Conservation (phyloP, 1,284 basidiomycete genomes). For the Puccinia hordei region DNA sequence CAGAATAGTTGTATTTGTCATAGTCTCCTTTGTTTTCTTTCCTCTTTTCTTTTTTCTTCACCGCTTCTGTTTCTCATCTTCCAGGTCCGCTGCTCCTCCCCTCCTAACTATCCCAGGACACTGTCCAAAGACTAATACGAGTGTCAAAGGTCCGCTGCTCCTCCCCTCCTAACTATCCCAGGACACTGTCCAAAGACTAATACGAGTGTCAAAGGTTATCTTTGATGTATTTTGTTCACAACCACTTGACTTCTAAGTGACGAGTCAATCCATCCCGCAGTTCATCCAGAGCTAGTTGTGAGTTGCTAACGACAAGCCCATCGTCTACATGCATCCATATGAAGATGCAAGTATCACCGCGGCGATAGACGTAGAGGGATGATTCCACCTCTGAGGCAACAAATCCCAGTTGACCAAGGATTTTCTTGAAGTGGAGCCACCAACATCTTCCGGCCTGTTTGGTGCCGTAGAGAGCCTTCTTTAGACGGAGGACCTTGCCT, state of each 20-base stretch:
- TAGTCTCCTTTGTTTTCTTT: too few relatives aligned
- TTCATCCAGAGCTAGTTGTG: not conserved
- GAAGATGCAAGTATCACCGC: not conserved
- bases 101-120: too few relatives aligned
- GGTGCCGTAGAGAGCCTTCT: constrained; percentile 25
- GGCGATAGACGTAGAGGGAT: not conserved
- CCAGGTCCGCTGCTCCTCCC: too few relatives aligned
- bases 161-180: too few relatives aligned
- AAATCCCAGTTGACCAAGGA: not conserved
- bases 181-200: too few relatives aligned
- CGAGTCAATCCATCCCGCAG: not conserved
- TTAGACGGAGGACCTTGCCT: constrained; percentile 6
- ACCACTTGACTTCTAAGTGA: not conserved
- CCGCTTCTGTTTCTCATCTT: too few relatives aligned
- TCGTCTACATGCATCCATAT: constrained; percentile 37
- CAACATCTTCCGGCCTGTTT: constrained; percentile 31
- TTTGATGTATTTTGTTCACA: too few relatives aligned
- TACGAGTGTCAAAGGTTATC: too few relatives aligned
- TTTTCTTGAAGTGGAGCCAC: not conserved
- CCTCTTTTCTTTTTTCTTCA: too few relatives aligned
- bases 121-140: too few relatives aligned
- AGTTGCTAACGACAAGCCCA: not conserved
- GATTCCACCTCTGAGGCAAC: not conserved
- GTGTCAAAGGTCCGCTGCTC: too few relatives aligned
- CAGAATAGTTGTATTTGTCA: too few relatives aligned